Base-by-base conservation (phyloP, 805 yeast species). In the Myxozyma vanderwaltii region DNA sequence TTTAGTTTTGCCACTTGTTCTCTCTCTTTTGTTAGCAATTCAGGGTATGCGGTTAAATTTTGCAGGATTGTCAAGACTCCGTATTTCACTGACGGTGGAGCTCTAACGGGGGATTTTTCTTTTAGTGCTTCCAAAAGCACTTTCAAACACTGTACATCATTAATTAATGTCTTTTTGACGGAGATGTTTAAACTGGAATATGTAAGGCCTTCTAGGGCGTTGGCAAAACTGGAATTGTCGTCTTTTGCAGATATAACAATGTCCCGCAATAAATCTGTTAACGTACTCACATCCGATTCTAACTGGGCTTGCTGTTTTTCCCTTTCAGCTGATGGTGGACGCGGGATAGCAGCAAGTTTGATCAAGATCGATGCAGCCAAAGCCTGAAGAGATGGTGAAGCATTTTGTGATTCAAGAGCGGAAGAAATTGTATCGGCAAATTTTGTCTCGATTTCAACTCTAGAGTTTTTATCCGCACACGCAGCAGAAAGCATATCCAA, bases 161-260 rank as follows among this genome's bases (percentile, higher is more conserved):
- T 40, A n/a, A 60, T 62, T 21, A 69, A 39, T 8, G 72, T 65
- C 29, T 56, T 39, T 48, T 71, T 71, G 38, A 74, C 77, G 4
- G 67, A 45, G 6, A 69, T 57, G 23, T 72, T 63, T 27, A 69
- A 24, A 8, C 75, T 67, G 3, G 78, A 69, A 54, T 73, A 70
- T 2, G 76, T 75, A 19, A 75, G 69, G 0, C 76, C 77, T 58
- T 75, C 79, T 21, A 62, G 47, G n/a, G 63, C 56, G 29, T 43
- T 27, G 1, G 59, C 53, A 17, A 51, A 56, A n/a, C 59, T 49
- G n/a, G 40, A 40, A n/a, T 58, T 23, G 8, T 26, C 57, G 12
- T 53, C 48, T 29, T 51, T 51, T 27, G 35, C 21, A 8, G 52
- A 54, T 27, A 65, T 61, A 7, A 69, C 43, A n/a, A 63, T 61